Conservation (phyloP, 305 asterid species). For the Plantago coronopus region DNA sequence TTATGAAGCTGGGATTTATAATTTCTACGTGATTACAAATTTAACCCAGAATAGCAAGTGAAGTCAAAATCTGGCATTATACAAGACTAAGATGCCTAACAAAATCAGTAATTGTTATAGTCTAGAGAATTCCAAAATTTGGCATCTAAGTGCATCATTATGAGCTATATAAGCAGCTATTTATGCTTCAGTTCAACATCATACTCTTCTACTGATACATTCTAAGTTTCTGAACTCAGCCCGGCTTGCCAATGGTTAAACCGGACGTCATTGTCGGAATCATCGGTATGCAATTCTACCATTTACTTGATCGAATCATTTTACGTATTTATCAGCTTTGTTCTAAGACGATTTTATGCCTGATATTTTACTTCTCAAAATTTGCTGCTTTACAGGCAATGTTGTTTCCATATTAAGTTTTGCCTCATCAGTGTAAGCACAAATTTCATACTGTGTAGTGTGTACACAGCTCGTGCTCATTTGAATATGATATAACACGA, state of each 20-base stretch:
- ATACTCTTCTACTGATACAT: too few species aligned
- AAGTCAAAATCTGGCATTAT: slow-evolving; percentile 1
- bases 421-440: slow-evolving; percentile 54
- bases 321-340: not conserved
- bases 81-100: not conserved
- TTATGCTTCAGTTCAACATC: not conserved
- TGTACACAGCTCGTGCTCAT: not conserved
- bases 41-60: not conserved
- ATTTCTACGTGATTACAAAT: too few species aligned
- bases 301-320: not conserved
- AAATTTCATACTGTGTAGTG: not conserved
- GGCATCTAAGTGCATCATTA: not conserved
- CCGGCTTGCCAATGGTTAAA: slow-evolving; percentile 1
- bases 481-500: too few species aligned
- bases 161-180: not conserved
- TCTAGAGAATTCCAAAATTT: not conserved
- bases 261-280: slow-evolving; percentile 9
- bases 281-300: not conserved
- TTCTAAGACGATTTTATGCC: not conserved
- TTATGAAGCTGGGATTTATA: too few species aligned
- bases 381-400: slow-evolving; percentile 35
- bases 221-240: not conserved
- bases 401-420: slow-evolving; percentile 48
- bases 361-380: not conserved
- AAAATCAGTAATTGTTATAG: not conserved